Evolutionary conservation across 2,329 filamentous ascomycete genomes (phyloP).

Genomic region (Ophiostoma pallidulum): DNA sequence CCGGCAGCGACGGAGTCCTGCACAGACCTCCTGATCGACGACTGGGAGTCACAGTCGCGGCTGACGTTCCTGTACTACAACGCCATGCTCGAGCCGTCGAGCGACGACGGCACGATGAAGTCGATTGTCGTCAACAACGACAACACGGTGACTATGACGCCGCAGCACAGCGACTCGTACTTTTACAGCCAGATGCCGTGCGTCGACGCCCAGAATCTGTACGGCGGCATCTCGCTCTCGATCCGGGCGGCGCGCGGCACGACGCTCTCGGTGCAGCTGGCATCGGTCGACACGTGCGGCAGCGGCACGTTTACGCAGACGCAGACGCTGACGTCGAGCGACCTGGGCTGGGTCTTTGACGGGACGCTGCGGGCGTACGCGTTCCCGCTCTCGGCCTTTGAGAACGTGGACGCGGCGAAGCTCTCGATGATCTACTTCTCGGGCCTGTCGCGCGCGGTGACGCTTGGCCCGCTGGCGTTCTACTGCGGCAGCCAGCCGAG

Average conservation of each 20-base stretch:
- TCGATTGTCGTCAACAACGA: conserved; percentile 43
- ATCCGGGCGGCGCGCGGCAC: conserved; percentile 45
- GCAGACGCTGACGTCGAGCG: conserved; percentile 32
- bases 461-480: conserved; percentile 47
- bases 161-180: conserved; percentile 39
- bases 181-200: conserved; percentile 51
- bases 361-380: conserved; percentile 50
- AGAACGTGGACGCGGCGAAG: conserved; percentile 40
- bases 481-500: conserved; percentile 44
- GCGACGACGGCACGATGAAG: conserved; percentile 48
- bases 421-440: conserved; percentile 43
- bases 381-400: conserved; percentile 45
- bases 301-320: conserved; percentile 22
- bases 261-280: conserved; percentile 42
- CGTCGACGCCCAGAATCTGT: conserved; percentile 37
- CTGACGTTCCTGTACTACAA: conserved; percentile 54
- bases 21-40: conserved; percentile 35
- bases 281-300: conserved; percentile 36
- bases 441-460: conserved; percentile 35
- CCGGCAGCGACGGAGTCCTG: conserved; percentile 16
- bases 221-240: conserved; percentile 46
- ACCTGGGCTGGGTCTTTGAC: conserved; percentile 52
- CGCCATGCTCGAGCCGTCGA: conserved; percentile 43
- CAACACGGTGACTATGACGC: conserved; percentile 43
- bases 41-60: conserved; percentile 53